Conservation (phyloP, 331 rosid species). For the Spiraea crenata region DNA sequence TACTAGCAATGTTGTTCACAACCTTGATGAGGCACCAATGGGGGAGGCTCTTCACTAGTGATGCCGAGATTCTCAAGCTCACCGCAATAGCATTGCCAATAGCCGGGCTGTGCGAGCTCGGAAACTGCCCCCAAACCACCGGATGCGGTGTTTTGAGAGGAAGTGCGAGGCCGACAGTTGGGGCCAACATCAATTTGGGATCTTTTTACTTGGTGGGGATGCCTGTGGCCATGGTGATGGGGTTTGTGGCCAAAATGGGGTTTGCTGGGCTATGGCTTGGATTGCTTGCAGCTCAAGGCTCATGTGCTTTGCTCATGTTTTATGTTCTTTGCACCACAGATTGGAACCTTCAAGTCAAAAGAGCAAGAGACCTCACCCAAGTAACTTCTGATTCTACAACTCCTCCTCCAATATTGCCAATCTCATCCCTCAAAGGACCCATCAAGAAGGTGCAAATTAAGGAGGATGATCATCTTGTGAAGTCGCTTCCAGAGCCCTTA, state of each 20-base stretch:
- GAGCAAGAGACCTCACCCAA: constrained; percentile 61
- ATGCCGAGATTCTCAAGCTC: constrained; percentile 52
- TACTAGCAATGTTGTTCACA: constrained; percentile 64
- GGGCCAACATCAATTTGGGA: constrained; percentile 84
- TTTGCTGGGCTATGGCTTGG: constrained; percentile 94
- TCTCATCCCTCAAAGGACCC: constrained; percentile 20
- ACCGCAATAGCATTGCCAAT: constrained; percentile 83
- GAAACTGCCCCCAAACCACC: constrained; percentile 91
- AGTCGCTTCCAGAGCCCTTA: constrained; percentile 21
- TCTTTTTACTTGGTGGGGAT: constrained; percentile 87
- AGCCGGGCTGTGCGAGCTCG: constrained; percentile 86
- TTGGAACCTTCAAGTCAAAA: constrained; percentile 59
- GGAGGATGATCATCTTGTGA: constrained; percentile 24
- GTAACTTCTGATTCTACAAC: neutral
- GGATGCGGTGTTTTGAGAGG: constrained; percentile 92
- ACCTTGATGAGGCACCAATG: constrained; percentile 70
- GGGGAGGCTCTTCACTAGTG: constrained; percentile 76
- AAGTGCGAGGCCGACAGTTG: constrained; percentile 74
- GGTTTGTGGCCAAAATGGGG: constrained; percentile 61
- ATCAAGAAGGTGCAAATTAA: constrained; percentile 13
- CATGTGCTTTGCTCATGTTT: constrained; percentile 75
- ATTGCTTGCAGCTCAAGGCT: constrained; percentile 91
- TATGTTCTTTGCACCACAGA: constrained; percentile 70
- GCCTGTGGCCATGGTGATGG: constrained; percentile 75
- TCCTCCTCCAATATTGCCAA: constrained; percentile 32